Conservation (phyloP, 352 stramenopile genomes). For the Globisporangium nodosum region DNA sequence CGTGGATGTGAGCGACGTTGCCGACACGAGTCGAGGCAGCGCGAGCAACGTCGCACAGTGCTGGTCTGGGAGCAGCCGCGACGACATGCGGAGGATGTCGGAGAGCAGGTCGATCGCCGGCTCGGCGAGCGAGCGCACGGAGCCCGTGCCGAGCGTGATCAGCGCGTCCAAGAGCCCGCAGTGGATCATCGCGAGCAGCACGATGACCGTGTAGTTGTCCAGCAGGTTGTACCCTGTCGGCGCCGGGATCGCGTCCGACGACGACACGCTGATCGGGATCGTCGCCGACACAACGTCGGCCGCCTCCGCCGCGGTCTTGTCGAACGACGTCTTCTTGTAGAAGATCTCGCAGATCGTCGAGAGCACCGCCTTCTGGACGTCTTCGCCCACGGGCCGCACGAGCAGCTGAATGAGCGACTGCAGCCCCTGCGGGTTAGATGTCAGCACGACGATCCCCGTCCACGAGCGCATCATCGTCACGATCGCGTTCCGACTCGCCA, state of each 20-base stretch:
- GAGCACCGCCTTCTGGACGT: conserved; percentile 84
- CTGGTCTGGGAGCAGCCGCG: conserved; percentile 74
- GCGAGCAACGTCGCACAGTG: conserved; percentile 77
- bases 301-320: conserved; percentile 43
- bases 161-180: conserved; percentile 79
- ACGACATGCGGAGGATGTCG: conserved; percentile 81
- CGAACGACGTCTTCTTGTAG: conserved; percentile 81
- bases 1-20: conserved; percentile 67
- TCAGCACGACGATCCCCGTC: conserved; percentile 85
- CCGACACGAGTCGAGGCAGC: conserved; percentile 72
- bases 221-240: conserved; percentile 76
- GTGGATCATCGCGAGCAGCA: conserved; percentile 82
- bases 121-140: conserved; percentile 66
- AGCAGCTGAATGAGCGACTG: conserved; percentile 83
- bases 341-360: conserved; percentile 89
- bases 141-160: conserved; percentile 74
- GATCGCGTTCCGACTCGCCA: conserved; percentile 85
- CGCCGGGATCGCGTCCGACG: conserved; percentile 52
- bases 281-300: conserved; percentile 34
- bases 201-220: conserved; percentile 86
- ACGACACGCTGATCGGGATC: conserved; percentile 68
- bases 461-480: conserved; percentile 90
- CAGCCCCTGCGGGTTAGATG: conserved; percentile 83
- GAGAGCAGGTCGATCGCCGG: conserved; percentile 80
- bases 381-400: conserved; percentile 82